phyloP scores from a whole-genome alignment of 306 rosid genomes.

The Abrus precatorius region DNA sequence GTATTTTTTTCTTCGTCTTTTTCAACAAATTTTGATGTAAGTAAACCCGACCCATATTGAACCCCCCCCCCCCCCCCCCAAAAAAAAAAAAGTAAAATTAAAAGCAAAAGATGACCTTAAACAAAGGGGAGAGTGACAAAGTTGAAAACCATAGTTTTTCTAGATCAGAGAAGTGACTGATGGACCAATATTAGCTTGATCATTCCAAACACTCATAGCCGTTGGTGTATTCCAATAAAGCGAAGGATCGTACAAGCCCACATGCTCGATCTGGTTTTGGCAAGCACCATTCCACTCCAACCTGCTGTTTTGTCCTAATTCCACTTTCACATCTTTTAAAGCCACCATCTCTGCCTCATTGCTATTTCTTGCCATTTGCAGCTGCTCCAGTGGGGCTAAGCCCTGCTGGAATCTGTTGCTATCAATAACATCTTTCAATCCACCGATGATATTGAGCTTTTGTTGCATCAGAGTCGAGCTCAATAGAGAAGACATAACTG shows the following conservation, averaged over 20 bases:
- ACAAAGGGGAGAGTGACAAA: slow-evolving; percentile 44
- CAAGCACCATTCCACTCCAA: slow-evolving; percentile 50
- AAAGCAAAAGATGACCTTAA: slow-evolving; percentile 6
- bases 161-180: slow-evolving; percentile 84
- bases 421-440: slow-evolving; percentile 49
- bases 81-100: not conserved
- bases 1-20: slow-evolving; percentile 26
- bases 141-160: slow-evolving; percentile 47
- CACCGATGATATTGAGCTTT: slow-evolving; percentile 56
- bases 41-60: slow-evolving; percentile 42
- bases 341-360: slow-evolving; percentile 27
- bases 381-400: slow-evolving; percentile 60
- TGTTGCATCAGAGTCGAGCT: slow-evolving; percentile 55
- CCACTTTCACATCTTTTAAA: slow-evolving; percentile 69
- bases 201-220: slow-evolving; percentile 67
- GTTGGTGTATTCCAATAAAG: slow-evolving; percentile 74
- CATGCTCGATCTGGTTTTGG: slow-evolving; percentile 69
- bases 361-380: slow-evolving; percentile 46
- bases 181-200: slow-evolving; percentile 70
- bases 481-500: slow-evolving; percentile 67
- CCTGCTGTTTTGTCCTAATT: slow-evolving; percentile 49
- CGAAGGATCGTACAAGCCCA: slow-evolving; percentile 68
- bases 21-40: slow-evolving; percentile 35
- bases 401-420: slow-evolving; percentile 49
- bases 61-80: slow-evolving; percentile 4